A percentile compares a stretch with the other conserved stretches of the same genome.
Evolutionary conservation across 1,284 basidiomycete genomes (phyloP).

Genomic region (Ceratobasidium sp.): DNA sequence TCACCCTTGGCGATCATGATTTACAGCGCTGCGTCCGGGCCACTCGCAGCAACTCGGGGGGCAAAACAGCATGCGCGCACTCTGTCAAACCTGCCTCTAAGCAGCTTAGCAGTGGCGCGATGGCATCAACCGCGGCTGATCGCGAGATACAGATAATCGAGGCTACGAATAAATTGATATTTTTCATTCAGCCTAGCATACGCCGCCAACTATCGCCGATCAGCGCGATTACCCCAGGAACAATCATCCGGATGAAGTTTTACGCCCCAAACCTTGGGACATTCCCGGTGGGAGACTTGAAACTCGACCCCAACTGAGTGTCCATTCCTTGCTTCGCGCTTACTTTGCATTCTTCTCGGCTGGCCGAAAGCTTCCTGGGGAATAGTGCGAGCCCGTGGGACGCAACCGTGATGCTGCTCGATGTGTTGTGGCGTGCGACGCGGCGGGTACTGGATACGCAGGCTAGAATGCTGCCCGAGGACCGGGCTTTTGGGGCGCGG

Average conservation of each 20-base stretch:
- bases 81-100: not conserved
- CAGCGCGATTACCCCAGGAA: constrained; percentile 25
- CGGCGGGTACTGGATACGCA: constrained; percentile 19
- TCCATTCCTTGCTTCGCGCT: not conserved
- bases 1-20: constrained; percentile 23
- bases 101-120: constrained; percentile 10
- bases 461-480: not conserved
- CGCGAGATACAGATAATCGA: not conserved
- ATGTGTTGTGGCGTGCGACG: constrained; percentile 23
- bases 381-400: not conserved
- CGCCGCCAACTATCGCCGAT: not conserved
- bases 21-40: not conserved
- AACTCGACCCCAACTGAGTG: not conserved
- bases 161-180: constrained; percentile 2
- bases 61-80: not conserved
- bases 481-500: not conserved
- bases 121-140: constrained; percentile 9
- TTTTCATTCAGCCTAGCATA: constrained; percentile 3
- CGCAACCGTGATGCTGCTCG: constrained; percentile 26
- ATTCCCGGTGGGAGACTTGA: constrained; percentile 2
- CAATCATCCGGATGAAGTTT: constrained; percentile 17
- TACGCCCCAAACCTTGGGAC: not conserved
- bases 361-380: not conserved
- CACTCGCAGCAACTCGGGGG: not conserved
- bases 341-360: not conserved